Conservation (phyloP, 139 green algal species). For the Pycnococcus provasolii region DNA sequence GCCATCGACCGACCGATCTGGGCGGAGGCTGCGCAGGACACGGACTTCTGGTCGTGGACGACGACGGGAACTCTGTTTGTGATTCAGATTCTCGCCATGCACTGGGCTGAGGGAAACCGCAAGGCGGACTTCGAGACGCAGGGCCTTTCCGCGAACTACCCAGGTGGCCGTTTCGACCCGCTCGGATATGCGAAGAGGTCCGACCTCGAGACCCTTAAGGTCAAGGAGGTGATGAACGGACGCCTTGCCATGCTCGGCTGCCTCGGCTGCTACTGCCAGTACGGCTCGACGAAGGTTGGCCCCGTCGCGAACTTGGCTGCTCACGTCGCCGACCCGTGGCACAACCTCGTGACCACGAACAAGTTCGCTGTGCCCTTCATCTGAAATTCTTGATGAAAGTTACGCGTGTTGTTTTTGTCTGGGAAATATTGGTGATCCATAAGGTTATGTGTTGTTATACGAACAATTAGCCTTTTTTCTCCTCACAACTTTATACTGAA, state of each 20-base stretch:
- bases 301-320: constrained; percentile 43
- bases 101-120: constrained; percentile 8
- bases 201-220: constrained; percentile 19
- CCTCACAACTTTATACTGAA: no score
- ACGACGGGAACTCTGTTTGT: background rate
- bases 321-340: constrained; percentile 64
- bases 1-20: no score
- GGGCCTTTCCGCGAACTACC: constrained; percentile 14
- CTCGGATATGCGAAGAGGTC: constrained; percentile 11
- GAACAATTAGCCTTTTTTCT: no score
- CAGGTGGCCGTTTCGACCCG: constrained; percentile 35
- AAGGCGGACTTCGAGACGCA: background rate
- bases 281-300: constrained; percentile 27
- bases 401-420: no score
- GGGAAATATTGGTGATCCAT: no score
- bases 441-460: no score
- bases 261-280: constrained; percentile 27
- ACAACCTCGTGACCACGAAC: constrained; percentile 53
- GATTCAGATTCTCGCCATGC: constrained; percentile 13
- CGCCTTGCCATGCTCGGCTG: constrained; percentile 36
- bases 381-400: background rate
- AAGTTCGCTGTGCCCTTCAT: constrained; percentile 7
- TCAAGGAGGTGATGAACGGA: constrained; percentile 21
- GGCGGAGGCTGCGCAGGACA: no score
- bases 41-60: no score